A percentile compares a stretch with the other conserved stretches of the same genome.
These are phyloP conservation scores for Murraya koenigii DNA, from an alignment of 345 rosid species.

Conservation along the genomic window DNA sequence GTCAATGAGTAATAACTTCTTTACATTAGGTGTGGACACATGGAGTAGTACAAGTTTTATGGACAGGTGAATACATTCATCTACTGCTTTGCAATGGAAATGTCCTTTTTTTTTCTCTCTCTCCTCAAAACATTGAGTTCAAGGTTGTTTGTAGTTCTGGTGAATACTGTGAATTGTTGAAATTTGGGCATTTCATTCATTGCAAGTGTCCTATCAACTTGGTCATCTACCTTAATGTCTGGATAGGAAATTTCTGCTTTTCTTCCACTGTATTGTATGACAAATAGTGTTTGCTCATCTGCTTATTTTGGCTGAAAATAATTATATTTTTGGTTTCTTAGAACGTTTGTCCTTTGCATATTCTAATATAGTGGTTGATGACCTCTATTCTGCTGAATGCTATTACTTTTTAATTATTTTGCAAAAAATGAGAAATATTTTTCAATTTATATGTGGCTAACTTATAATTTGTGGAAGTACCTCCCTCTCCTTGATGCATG, in stretches of 20 bases:
- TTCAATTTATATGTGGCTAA: background rate
- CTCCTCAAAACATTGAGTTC: background rate
- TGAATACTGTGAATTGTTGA: background rate
- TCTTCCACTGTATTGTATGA: background rate
- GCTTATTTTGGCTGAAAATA: background rate
- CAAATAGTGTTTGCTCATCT: background rate
- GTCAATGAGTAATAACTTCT: background rate
- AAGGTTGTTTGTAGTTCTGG: background rate
- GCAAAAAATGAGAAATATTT: background rate
- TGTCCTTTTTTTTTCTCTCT: background rate
- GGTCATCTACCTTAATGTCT: background rate
- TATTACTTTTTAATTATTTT: slow-evolving; percentile 5
- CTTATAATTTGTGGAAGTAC: background rate
- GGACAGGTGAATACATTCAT: too few species aligned
- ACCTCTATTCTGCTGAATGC: background rate
- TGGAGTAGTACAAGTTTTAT: background rate
- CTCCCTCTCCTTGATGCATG: background rate
- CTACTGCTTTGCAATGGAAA: background rate
- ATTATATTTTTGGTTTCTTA: background rate
- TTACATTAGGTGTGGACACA: background rate
- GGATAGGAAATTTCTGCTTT: background rate
- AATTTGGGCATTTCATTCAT: background rate
- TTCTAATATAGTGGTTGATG: background rate
- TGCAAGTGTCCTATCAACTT: background rate
- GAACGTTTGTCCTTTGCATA: background rate